These are phyloP conservation scores for Exophiala sideris DNA, from an alignment of 2,329 filamentous ascomycete genomes.

Conservation along the genomic window DNA sequence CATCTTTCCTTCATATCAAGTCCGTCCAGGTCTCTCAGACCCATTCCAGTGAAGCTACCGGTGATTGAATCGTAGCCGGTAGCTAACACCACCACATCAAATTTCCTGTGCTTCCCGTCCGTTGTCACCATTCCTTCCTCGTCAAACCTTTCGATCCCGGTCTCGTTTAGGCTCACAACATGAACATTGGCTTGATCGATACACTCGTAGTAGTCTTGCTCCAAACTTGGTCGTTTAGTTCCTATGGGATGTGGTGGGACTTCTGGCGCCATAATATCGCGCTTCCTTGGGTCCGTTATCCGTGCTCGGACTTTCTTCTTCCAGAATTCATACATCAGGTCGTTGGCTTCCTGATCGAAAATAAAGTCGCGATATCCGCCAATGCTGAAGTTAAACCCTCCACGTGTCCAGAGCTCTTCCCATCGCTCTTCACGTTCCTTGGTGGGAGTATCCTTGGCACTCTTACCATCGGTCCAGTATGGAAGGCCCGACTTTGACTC, in stretches of 20 bases:
- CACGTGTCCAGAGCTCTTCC: slow-evolving; percentile 48
- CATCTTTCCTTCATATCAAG: slow-evolving; percentile 34
- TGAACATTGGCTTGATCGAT: slow-evolving; percentile 47
- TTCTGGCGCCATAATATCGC: slow-evolving; percentile 52
- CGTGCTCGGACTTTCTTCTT: slow-evolving; percentile 49
- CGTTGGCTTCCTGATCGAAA: slow-evolving; percentile 46
- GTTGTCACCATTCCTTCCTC: slow-evolving; percentile 48
- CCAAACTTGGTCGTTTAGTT: slow-evolving; percentile 48
- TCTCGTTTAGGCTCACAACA: slow-evolving; percentile 43
- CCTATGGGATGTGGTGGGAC: slow-evolving; percentile 55
- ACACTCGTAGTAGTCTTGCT: slow-evolving; percentile 51
- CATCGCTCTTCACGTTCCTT: slow-evolving; percentile 42
- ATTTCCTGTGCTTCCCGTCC: slow-evolving; percentile 50
- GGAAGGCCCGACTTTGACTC: slow-evolving; percentile 10
- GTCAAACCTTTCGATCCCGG: slow-evolving; percentile 41
- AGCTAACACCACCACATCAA: slow-evolving; percentile 45
- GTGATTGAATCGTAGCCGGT: slow-evolving; percentile 44
- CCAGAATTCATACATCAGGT: slow-evolving; percentile 55
- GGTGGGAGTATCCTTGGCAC: not conserved
- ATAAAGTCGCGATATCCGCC: slow-evolving; percentile 44
- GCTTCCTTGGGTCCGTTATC: slow-evolving; percentile 48
- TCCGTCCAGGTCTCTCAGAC: slow-evolving; percentile 40
- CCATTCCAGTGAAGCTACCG: slow-evolving; percentile 37
- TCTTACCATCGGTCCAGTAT: slow-evolving; percentile 56
- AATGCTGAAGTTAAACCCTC: slow-evolving; percentile 56